A percentile compares a stretch with the other conserved stretches of the same genome.
Conservation (phyloP, 179 eudicot species). For the Dionaea muscipula region DNA sequence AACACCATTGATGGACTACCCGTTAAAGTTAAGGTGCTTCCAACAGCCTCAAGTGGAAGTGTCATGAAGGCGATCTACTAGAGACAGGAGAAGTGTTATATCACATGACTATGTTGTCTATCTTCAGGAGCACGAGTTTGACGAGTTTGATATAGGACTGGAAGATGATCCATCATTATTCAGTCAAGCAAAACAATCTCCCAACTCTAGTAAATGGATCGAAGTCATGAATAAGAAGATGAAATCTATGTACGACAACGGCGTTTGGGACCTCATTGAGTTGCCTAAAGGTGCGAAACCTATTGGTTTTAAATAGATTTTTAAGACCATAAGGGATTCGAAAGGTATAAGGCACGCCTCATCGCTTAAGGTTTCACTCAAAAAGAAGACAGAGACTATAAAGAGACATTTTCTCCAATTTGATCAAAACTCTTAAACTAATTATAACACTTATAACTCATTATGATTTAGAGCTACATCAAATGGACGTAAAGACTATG, state of each 20-base stretch:
- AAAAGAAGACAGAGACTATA: no score
- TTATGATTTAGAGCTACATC: no score
- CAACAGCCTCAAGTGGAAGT: no score
- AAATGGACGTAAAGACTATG: no score
- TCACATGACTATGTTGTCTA: slow-evolving; percentile 1
- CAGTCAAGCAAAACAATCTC: not conserved
- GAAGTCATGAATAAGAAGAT: slow-evolving; percentile 3
- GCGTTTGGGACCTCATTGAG: slow-evolving; percentile 9
- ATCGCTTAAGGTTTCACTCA: not conserved
- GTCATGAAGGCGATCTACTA: not conserved
- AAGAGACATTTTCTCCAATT: no score
- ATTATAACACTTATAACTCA: no score
- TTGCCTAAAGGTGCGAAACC: not conserved
- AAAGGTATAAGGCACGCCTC: not conserved
- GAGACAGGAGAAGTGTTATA: not conserved
- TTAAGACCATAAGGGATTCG: slow-evolving; percentile 2
- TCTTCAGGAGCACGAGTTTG: not conserved
- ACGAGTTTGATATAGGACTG: no score
- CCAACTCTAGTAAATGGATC: not conserved
- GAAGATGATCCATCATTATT: not conserved
- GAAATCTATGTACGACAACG: slow-evolving; percentile 1
- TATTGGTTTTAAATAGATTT: not conserved
- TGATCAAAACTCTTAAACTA: no score
- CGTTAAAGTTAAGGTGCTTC: no score
- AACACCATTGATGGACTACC: no score